These are phyloP conservation scores for Neonothopanus nambi DNA, from an alignment of 1,284 basidiomycete species.

Conservation along the genomic window DNA sequence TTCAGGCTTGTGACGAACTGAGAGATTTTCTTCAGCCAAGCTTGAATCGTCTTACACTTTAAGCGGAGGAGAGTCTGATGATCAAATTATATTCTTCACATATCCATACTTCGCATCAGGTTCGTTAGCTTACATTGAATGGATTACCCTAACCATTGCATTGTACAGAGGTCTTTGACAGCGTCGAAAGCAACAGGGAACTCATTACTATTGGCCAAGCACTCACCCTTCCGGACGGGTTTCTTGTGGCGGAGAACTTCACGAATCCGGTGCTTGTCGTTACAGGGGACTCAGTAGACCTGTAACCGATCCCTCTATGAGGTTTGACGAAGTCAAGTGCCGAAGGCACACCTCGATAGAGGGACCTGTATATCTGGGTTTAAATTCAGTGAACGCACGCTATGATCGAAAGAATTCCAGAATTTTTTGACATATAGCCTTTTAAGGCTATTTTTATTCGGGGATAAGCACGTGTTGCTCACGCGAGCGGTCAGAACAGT, in stretches of 20 bases:
- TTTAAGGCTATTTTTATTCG: too few relatives aligned
- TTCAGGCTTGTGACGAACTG: background rate
- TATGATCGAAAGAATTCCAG: too few relatives aligned
- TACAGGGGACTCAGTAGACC: slow-evolving; percentile 32
- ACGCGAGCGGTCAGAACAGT: too few relatives aligned
- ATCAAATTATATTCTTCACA: slow-evolving; percentile 36
- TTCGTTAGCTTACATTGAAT: slow-evolving; percentile 10
- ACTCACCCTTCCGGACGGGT: slow-evolving; percentile 23
- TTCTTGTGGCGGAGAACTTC: slow-evolving; percentile 26
- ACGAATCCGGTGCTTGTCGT: slow-evolving; percentile 36
- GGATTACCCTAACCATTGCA: slow-evolving; percentile 17
- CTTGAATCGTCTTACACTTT: background rate
- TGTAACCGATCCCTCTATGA: too few relatives aligned
- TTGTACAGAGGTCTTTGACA: slow-evolving; percentile 15
- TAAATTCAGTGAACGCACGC: too few relatives aligned
- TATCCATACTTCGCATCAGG: slow-evolving; percentile 35
- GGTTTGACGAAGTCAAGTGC: too few relatives aligned
- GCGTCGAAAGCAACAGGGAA: slow-evolving; percentile 23
- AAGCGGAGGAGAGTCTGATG: slow-evolving; percentile 25
- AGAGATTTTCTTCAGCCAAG: background rate
- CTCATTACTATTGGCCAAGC: slow-evolving; percentile 34
- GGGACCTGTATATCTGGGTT: too few relatives aligned
- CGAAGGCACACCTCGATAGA: too few relatives aligned
- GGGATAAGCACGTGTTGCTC: too few relatives aligned
- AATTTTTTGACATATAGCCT: too few relatives aligned